Base-by-base conservation (phyloP, 345 rosid genomes). In the Lenwebbia sp. region DNA sequence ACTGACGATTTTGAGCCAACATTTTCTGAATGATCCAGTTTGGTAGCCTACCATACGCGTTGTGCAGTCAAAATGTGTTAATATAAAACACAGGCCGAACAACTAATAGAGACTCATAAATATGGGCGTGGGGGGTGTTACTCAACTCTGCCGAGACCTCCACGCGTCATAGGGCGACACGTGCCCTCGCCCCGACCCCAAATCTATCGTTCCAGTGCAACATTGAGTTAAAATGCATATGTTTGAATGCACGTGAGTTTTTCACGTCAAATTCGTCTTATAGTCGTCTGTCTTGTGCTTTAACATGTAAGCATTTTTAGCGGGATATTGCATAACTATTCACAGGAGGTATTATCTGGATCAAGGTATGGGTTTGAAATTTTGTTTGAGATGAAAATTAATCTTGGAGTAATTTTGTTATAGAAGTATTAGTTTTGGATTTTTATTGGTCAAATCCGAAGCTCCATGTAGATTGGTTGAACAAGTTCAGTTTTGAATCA, bases 291-390 rank as follows among this genome's bases (percentile, higher is more conserved):
- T 33, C 47, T 10, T 0, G 1, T 23, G 26, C 4, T n/a, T 55
- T 23, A 23, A 55, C 5, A 9, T 5, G 3, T 33, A 6, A 30
- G 11, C 22, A 62, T 62, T 30, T 30, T 62, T 15, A 7, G 75
- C 1, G 12, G 23, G 22, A 30, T 30, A 15, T 30, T 30, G 3
- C 0, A 7, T 0, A 62, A 15, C 1, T 62, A 0, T 62, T 30
- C 4, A 7, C 0, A 0, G 40, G 1, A 8, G 22, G 54, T 14
- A 13, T 52, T 30, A 30, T 7, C 8, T 3, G 11, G 23, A 1
- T 30, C 75, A 30, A 62, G 11, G 11, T 30, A 14, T 15, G 0
- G 5, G 0, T 62, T 30, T 60, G 17, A 21, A 30, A 62, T 62
- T 53, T 1, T 62, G 10, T 3, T 1, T 6, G 40, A 60, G 40